Conservation (phyloP, 2,329 filamentous ascomycete genomes). For the Claviceps pusilla region DNA sequence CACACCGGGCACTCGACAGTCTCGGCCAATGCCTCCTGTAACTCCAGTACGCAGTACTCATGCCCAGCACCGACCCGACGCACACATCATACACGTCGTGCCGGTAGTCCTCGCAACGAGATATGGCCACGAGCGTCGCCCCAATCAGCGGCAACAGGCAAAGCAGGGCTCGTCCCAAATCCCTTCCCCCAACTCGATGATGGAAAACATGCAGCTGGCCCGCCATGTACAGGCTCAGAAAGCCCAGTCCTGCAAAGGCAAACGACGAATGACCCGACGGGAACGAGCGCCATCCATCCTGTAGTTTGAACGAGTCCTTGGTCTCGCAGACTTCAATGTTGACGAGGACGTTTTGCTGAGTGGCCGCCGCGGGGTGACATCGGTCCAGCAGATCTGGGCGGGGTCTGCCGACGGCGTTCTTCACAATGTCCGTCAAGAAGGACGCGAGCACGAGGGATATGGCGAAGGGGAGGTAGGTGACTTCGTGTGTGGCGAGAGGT, state of each 20-base stretch:
- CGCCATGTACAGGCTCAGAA: constrained; percentile 53
- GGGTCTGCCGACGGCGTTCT: constrained; percentile 72
- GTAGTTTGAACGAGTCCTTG: constrained; percentile 49
- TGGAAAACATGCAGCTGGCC: constrained; percentile 49
- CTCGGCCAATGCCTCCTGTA: constrained; percentile 50
- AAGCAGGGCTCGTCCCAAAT: constrained; percentile 40
- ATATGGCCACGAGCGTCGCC: constrained; percentile 53
- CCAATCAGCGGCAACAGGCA: constrained; percentile 45
- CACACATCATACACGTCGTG: constrained; percentile 59
- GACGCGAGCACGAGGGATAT: constrained; percentile 63
- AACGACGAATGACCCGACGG: constrained; percentile 70
- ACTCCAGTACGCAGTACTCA: constrained; percentile 47
- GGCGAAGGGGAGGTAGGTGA: constrained; percentile 65
- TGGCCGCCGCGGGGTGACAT: constrained; percentile 51
- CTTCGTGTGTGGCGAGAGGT: constrained; percentile 65
- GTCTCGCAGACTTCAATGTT: constrained; percentile 60
- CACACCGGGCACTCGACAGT: constrained; percentile 35
- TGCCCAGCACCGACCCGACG: constrained; percentile 45
- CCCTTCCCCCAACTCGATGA: constrained; percentile 27
- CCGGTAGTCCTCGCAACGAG: constrained; percentile 53
- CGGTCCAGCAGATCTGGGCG: constrained; percentile 51
- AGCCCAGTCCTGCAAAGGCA: constrained; percentile 64
- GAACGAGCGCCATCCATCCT: constrained; percentile 76
- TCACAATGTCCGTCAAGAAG: constrained; percentile 79
- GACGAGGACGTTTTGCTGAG: constrained; percentile 37